phyloP scores from a whole-genome alignment of 2,329 filamentous ascomycete genomes.

The Fusarium sp. region DNA sequence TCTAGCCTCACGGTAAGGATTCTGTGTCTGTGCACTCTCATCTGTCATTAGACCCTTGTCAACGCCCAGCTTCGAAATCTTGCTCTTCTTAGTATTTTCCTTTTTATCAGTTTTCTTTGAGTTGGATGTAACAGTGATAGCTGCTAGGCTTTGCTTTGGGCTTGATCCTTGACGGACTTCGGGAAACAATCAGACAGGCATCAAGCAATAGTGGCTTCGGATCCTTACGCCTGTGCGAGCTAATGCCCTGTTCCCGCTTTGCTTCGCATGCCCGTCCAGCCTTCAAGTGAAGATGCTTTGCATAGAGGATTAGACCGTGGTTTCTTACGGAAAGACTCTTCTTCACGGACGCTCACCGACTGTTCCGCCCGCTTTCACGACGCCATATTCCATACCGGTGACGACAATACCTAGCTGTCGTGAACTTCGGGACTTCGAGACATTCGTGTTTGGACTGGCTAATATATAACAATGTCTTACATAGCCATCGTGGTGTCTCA shows the following conservation, averaged over 20 bases:
- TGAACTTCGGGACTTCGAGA: conserved; percentile 26
- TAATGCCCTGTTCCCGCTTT: conserved; percentile 46
- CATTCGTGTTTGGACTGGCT: conserved; percentile 11
- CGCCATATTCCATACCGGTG: conserved; percentile 28
- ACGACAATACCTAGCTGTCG: conserved; percentile 23
- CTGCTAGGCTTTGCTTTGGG: conserved; percentile 6
- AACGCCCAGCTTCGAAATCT: conserved; percentile 18
- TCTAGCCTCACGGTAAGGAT: conserved; percentile 22
- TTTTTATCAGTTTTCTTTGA: conserved; percentile 3
- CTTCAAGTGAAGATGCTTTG: conserved; percentile 37
- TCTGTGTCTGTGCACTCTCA: conserved; percentile 16
- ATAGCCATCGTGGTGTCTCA: conserved; percentile 37
- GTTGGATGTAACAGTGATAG: conserved; percentile 25
- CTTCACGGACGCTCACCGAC: conserved; percentile 44
- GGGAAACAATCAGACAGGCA: conserved; percentile 32
- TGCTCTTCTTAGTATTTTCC: conserved; percentile 3
- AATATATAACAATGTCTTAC: conserved; percentile 35
- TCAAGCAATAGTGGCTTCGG: conserved; percentile 29
- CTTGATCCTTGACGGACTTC: conserved; percentile 25
- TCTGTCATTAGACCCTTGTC: conserved; percentile 22
- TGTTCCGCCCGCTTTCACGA: conserved; percentile 33
- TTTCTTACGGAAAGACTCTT: conserved; percentile 20
- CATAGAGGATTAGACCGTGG: conserved; percentile 39
- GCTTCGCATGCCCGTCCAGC: conserved; percentile 42
- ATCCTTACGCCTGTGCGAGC: conserved; percentile 36